phyloP scores from a whole-genome alignment of 371 early-diverging fungal species.

The Smittium culicis region DNA sequence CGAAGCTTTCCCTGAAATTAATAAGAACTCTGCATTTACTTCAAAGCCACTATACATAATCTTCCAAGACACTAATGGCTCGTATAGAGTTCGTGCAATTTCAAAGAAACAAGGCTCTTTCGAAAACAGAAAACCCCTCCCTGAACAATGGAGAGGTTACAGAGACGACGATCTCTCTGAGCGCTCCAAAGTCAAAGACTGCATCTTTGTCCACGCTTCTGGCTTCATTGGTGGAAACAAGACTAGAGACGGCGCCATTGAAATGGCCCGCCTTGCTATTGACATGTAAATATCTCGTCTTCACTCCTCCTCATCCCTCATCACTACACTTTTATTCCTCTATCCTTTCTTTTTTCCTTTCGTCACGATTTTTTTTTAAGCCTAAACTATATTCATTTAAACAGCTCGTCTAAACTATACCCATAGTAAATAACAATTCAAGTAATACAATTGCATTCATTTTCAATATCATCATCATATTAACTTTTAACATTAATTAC shows the following conservation, averaged over 20 bases:
- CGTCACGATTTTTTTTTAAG: neutral
- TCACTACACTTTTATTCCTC: neutral
- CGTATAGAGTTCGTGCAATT: constrained; percentile 70
- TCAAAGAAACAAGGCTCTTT: constrained; percentile 65
- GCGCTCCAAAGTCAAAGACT: constrained; percentile 58
- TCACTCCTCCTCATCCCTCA: neutral
- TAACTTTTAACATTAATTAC: too few species aligned
- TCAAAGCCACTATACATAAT: constrained; percentile 64
- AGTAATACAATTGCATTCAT: too few species aligned
- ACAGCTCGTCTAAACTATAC: too few species aligned
- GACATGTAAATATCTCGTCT: constrained; percentile 7
- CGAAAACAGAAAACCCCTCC: constrained; percentile 76
- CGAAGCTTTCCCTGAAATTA: constrained; percentile 2
- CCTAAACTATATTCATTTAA: neutral
- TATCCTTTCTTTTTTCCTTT: neutral
- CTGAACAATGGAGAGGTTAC: constrained; percentile 90
- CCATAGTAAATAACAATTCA: too few species aligned
- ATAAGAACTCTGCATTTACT: too few species aligned
- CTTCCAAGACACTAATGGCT: constrained; percentile 57
- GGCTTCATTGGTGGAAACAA: constrained; percentile 82
- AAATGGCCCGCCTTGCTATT: constrained; percentile 43
- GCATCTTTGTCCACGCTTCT: constrained; percentile 89
- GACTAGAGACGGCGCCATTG: constrained; percentile 52
- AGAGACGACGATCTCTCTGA: constrained; percentile 75
- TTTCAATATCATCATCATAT: too few species aligned